These are phyloP conservation scores for Candida loeiensis DNA, from an alignment of 805 yeast species.

Conservation along the genomic window DNA sequence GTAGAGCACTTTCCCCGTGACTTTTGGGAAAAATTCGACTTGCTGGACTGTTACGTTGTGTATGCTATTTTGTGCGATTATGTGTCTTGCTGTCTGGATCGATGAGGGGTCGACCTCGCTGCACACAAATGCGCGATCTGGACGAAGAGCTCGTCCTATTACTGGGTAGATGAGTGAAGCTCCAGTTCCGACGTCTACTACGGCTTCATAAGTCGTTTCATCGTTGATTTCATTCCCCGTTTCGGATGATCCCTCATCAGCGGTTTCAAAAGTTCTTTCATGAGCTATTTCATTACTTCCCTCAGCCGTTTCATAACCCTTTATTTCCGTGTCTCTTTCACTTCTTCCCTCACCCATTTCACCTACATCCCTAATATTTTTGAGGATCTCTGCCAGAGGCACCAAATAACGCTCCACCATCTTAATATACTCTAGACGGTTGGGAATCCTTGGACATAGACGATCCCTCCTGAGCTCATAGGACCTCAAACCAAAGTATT, in stretches of 20 bases:
- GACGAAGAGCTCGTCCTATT: slow-evolving; percentile 10
- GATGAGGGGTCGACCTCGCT: slow-evolving; percentile 17
- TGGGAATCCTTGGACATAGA: slow-evolving; percentile 20
- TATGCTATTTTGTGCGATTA: slow-evolving; percentile 4
- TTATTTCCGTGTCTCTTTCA: background rate
- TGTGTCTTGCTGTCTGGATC: slow-evolving; percentile 9
- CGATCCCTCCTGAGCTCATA: slow-evolving; percentile 12
- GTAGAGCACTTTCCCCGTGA: slow-evolving; percentile 9
- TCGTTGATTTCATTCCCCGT: too few species aligned
- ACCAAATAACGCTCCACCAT: slow-evolving; percentile 14
- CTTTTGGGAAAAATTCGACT: slow-evolving; percentile 2
- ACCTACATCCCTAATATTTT: too few species aligned
- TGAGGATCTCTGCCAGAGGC: slow-evolving; percentile 9
- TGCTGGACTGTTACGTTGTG: background rate
- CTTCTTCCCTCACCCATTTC: too few species aligned
- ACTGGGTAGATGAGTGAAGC: slow-evolving; percentile 19
- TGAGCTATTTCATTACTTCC: too few species aligned
- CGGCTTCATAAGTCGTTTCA: background rate
- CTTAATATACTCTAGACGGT: slow-evolving; percentile 16
- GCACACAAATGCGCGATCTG: slow-evolving; percentile 10
- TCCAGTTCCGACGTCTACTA: slow-evolving; percentile 21
- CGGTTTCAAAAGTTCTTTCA: too few species aligned
- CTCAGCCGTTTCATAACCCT: background rate
- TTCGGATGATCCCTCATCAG: too few species aligned
- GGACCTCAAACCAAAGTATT: slow-evolving; percentile 11